phyloP scores from a whole-genome alignment of 352 stramenopile species.

The Globisporangium echinulatum region DNA sequence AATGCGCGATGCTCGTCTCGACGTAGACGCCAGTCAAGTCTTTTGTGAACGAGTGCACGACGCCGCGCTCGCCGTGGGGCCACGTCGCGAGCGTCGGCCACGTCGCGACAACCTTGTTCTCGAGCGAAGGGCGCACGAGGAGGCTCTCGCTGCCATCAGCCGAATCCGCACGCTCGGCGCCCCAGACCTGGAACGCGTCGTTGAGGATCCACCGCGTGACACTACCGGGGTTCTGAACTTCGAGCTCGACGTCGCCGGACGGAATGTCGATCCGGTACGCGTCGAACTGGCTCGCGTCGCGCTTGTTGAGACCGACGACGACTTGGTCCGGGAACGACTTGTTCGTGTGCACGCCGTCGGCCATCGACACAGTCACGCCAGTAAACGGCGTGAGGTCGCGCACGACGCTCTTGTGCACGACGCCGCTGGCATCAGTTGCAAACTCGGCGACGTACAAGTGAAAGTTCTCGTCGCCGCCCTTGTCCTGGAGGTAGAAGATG shows the following conservation, averaged over 20 bases:
- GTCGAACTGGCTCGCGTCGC: conserved; percentile 27
- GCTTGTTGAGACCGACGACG: conserved; percentile 30
- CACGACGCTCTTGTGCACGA: conserved; percentile 16
- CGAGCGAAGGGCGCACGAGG: conserved; percentile 15
- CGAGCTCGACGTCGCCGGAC: conserved; percentile 19
- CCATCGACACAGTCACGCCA: conserved; percentile 19
- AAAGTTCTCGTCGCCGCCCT: conserved; percentile 39
- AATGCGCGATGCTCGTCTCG: conserved; percentile 30
- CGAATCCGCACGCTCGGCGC: conserved; percentile 3
- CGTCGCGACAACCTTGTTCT: conserved; percentile 12
- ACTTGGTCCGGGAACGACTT: conserved; percentile 24
- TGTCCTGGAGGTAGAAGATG: conserved; percentile 37
- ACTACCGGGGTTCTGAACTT: conserved; percentile 27
- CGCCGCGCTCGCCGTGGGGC: conserved; percentile 26
- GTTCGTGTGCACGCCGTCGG: conserved; percentile 18
- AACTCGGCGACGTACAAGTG: conserved; percentile 39
- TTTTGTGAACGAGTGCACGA: conserved; percentile 20
- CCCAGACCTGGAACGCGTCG: conserved; percentile 26
- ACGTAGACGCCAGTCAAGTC: conserved; percentile 27
- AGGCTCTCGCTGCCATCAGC: conserved; percentile 22
- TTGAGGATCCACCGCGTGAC: conserved; percentile 21
- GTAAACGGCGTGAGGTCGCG: conserved; percentile 35
- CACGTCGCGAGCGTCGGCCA: conserved; percentile 32
- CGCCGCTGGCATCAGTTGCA: conserved; percentile 16
- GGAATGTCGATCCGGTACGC: conserved; percentile 22